These are phyloP conservation scores for Termitomyces sp. DNA, from an alignment of 768 basidiomycete species.

Conservation along the genomic window DNA sequence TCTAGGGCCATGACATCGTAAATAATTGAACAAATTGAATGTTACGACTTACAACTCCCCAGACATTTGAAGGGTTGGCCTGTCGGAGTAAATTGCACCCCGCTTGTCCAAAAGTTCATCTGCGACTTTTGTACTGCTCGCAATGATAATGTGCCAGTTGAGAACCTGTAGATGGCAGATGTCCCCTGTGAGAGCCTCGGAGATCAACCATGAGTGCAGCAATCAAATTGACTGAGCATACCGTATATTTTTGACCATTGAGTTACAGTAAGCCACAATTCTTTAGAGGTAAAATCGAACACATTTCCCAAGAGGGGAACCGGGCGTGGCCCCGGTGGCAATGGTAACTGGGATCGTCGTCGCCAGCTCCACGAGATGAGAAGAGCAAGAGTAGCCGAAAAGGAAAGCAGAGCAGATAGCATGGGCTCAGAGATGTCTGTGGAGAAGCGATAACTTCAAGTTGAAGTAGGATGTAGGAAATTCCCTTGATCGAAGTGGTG, in stretches of 20 bases:
- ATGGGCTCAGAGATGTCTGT: no score
- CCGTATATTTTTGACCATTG: slow-evolving; percentile 14
- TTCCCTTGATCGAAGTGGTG: no score
- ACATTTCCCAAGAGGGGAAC: slow-evolving; percentile 5
- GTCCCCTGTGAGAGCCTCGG: slow-evolving; percentile 6
- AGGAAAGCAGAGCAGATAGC: no score
- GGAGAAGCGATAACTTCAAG: no score
- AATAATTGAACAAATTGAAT: neutral
- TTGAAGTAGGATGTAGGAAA: no score
- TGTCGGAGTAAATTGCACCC: slow-evolving; percentile 32
- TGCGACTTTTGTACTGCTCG: slow-evolving; percentile 29
- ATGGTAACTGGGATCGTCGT: neutral
- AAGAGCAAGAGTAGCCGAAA: neutral
- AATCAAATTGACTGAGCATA: neutral
- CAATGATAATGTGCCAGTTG: slow-evolving; percentile 23
- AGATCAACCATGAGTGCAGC: neutral
- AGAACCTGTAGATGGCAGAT: slow-evolving; percentile 23
- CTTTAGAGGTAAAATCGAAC: neutral
- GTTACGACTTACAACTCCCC: slow-evolving; percentile 9
- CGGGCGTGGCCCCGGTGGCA: slow-evolving; percentile 2
- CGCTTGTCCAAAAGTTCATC: slow-evolving; percentile 33
- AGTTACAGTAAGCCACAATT: neutral
- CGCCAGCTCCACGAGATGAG: neutral
- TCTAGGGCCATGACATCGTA: neutral
- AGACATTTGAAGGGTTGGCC: slow-evolving; percentile 8